Conservation (phyloP, 2,329 filamentous ascomycete genomes). For the Cercospora zeae-maydis region DNA sequence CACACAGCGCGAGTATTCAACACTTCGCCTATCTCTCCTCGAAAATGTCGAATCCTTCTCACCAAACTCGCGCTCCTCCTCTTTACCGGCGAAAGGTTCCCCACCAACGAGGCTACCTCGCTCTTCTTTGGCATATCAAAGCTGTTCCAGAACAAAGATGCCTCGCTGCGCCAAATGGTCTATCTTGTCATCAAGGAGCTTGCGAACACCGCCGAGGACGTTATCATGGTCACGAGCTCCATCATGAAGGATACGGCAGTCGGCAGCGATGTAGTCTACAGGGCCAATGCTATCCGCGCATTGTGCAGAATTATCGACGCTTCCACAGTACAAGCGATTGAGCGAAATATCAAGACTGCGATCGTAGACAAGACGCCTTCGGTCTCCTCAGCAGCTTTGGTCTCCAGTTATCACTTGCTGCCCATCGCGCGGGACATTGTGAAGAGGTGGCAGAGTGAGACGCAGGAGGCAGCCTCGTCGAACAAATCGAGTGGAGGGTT, state of each 20-base stretch:
- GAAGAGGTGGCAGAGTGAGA: conserved; percentile 96
- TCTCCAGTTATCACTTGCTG: conserved; percentile 96
- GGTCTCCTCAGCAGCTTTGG: conserved; percentile 89
- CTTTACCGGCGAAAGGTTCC: conserved; percentile 96
- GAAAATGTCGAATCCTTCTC: conserved; percentile 93
- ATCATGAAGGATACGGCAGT: conserved; percentile 99
- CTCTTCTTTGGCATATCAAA: conserved; percentile 99
- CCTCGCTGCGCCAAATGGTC: conserved; percentile 96
- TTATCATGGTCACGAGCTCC: conserved; percentile 99
- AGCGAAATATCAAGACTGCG: conserved; percentile 96
- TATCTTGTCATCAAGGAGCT: conserved; percentile 98
- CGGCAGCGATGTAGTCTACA: conserved; percentile 87
- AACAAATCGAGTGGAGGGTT: conserved; percentile 88
- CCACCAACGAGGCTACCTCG: conserved; percentile 92
- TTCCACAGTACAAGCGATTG: conserved; percentile 94
- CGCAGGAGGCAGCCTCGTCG: conserved; percentile 89
- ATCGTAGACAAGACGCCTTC: conserved; percentile 99
- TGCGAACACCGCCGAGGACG: conserved; percentile 90
- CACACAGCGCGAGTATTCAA: conserved; percentile 88
- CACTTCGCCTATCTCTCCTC: conserved; percentile 90
- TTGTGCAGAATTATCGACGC: conserved; percentile 96
- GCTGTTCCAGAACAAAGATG: conserved; percentile 99
- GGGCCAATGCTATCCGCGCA: conserved; percentile 92
- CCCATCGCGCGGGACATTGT: conserved; percentile 95
- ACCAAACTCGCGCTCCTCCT: conserved; percentile 96